Evolutionary conservation across 306 rosid genomes (phyloP), one percentile per base, ranked within the genome.

Genomic region (Erythrophleum fordii): DNA sequence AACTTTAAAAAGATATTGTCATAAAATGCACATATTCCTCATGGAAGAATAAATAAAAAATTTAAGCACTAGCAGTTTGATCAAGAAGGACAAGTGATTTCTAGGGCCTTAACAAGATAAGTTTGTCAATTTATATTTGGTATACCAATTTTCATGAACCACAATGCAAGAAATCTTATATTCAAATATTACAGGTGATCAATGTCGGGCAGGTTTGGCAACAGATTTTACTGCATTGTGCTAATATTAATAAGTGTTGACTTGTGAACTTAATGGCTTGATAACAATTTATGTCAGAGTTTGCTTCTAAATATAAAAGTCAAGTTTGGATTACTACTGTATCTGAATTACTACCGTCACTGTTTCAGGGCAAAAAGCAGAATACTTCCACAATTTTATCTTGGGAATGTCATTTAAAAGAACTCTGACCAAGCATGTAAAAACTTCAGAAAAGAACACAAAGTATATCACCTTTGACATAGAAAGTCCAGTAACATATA

Each of bases 401-500:
- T 75, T 67, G 18, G 37, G 72, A 70, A 80, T 69, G 73, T 20
- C 77, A 52, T 46, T 51, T 72, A 11, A 72, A 72, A 31, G 55
- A 62, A 83, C 35, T 61, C 68, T 67, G 75, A 61, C 65, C 79
- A 73, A 80, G 79, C 73, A 44, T 77, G 70, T 25, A 68, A 53
- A 64, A 34, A 55, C 59, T 56, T 65, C 60, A 56, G 37, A 72
- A 17, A 79, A 55, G 39, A 62, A 75, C 37, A 67, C 17, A 42
- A 70, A 64, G 56, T 16, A 23, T 69, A 35, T 73, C 66, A 86
- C 99, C 98, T 90, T 93, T 44, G 99, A 95, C 89, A 95, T 85
- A 61, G 93, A 85, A 82, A 95, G 81, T 77, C 99, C 98, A 35
- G 88, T 52, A 48, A 93, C 89, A 85, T 89, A 88, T 11, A 84